Conservation (phyloP, 306 rosid species). For the Pyrus pyrifolia region DNA sequence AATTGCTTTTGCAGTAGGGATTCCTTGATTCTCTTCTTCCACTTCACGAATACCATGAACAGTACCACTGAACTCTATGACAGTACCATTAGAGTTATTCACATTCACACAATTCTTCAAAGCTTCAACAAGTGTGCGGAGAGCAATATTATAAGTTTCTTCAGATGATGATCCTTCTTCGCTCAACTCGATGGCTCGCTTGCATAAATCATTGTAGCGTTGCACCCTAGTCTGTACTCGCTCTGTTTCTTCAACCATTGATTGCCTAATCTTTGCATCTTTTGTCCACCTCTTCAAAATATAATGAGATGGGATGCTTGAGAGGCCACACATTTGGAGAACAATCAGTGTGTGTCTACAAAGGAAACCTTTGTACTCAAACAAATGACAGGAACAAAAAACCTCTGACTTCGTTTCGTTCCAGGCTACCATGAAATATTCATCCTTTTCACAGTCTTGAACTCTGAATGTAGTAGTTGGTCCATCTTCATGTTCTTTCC, state of each 20-base stretch:
- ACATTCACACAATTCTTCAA: constrained; percentile 77
- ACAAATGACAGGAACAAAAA: constrained; percentile 76
- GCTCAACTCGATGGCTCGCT: constrained; percentile 70
- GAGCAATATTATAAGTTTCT: constrained; percentile 58
- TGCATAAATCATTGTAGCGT: constrained; percentile 76
- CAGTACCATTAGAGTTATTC: constrained; percentile 47
- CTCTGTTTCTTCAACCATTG: constrained; percentile 40
- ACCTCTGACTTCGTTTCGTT: constrained; percentile 62
- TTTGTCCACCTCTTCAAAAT: constrained; percentile 83
- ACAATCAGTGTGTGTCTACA: constrained; percentile 82
- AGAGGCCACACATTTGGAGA: constrained; percentile 76
- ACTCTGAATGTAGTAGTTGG: constrained; percentile 50
- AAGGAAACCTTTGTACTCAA: constrained; percentile 86
- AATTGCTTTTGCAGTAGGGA: constrained; percentile 40
- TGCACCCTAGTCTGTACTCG: constrained; percentile 57
- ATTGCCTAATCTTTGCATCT: constrained; percentile 62
- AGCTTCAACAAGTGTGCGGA: constrained; percentile 61
- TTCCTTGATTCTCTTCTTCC: constrained; percentile 55
- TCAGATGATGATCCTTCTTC: constrained; percentile 90
- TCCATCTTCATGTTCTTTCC: constrained; percentile 60
- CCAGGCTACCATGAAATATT: constrained; percentile 62
- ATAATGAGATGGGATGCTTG: constrained; percentile 73
- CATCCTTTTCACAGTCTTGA: constrained; percentile 79
- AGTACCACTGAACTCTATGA: constrained; percentile 48
- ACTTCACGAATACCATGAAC: constrained; percentile 43